Evolutionary conservation across 129 eudicot species (phyloP), one percentile per base, ranked within the genome.

Genomic region (Tagetes patula): DNA sequence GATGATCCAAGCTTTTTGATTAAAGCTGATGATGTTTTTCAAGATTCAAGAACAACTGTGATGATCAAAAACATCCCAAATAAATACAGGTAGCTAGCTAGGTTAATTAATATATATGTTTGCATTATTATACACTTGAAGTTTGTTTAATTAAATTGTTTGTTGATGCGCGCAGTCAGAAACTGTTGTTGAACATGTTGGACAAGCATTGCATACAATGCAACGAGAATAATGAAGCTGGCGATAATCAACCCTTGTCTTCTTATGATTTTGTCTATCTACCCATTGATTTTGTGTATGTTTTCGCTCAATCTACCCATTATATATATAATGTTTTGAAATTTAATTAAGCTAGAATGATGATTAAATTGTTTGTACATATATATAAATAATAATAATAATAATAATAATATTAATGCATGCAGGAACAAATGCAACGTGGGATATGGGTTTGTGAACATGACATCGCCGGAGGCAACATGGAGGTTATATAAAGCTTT

Each of bases 11-110:
- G 93, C 54, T 94, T 90, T 71, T 42, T 83, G 70, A 86, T 94
- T 0, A 86, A 86, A 6, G 97, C 84, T 72, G 96, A 90, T 42
- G 92, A 11, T 58, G 70, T 79, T 12, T 75, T 80, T 72, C 78
- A 70, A 53, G 98, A 93, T 84, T 63, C 86, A 2, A 84, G 98
- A 80, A 94, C 98, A 10, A 94, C 98, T 1, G 91, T 90, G 37
- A 94, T 94, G 98, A 90, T 94, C 3, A 94, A 94, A 71, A 94
- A 94, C 83, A 94, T 94, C 31, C 98, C 98, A 8, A 94, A 94
- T 84, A 94, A 94, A 81, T 94, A 94, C 90, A 94, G 98, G 97
- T 90, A 32, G 27, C 27, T 20, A 20, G 27, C 27, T 20, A 20
- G 27, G 27, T 20, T 20, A 20, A 20, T 20, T 20, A 20, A 20